Percentiles rank a stretch among this genome's conserved stretches.
phyloP scores from a whole-genome alignment of 768 basidiomycete species.

The Trametes maxima region DNA sequence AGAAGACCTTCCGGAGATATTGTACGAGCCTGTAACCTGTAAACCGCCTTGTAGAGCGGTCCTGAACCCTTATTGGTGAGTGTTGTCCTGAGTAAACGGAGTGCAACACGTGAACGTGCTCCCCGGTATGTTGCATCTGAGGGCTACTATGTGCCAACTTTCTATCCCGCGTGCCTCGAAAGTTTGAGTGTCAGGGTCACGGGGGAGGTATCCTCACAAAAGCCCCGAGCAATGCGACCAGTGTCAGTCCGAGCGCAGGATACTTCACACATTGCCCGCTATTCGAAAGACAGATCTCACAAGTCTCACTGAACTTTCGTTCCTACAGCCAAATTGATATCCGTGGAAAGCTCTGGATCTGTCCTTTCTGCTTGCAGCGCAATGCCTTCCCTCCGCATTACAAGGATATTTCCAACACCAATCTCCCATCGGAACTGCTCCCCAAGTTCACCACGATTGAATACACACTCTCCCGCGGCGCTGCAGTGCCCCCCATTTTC shows the following conservation, averaged over 20 bases:
- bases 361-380: slow-evolving; percentile 95
- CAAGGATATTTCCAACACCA: slow-evolving; percentile 97
- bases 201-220: too few relatives aligned
- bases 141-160: too few relatives aligned
- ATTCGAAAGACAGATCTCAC: background rate
- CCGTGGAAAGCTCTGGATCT: slow-evolving; percentile 98
- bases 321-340: slow-evolving; percentile 93
- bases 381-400: slow-evolving; percentile 99
- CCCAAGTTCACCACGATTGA: slow-evolving; percentile 99
- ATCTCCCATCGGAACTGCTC: slow-evolving; percentile 92
- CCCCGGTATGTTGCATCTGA: too few relatives aligned
- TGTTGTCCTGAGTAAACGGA: slow-evolving; percentile 2
- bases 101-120: too few relatives aligned
- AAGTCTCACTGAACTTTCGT: background rate
- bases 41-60: slow-evolving; percentile 98
- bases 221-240: too few relatives aligned
- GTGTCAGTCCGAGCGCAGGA: too few relatives aligned
- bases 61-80: slow-evolving; percentile 95
- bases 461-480: slow-evolving; percentile 93
- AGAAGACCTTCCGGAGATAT: slow-evolving; percentile 91
- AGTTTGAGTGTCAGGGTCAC: too few relatives aligned
- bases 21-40: slow-evolving; percentile 98
- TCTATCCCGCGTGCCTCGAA: too few relatives aligned
- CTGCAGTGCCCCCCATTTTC: slow-evolving; percentile 93
- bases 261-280: too few relatives aligned